Evolutionary conservation across 2,329 filamentous ascomycete genomes (phyloP), one percentile per base, ranked within the genome.

Genomic region (Tolypocladium tundrense): DNA sequence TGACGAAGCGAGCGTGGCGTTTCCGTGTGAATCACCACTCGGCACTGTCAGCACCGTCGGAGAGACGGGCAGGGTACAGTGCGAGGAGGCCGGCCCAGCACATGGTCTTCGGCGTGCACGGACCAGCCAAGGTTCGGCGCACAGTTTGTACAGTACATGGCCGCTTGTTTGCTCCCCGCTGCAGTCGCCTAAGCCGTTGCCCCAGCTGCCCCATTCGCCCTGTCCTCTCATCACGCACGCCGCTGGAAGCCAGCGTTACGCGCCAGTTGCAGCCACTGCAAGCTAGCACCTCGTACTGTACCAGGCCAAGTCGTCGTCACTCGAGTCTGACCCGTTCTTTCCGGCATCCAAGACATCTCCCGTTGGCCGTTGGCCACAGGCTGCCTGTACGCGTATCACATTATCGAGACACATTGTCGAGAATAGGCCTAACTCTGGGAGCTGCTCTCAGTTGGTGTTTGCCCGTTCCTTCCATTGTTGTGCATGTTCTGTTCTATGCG

Each of bases 221-320:
- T 39, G 13, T 35, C 11, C 37, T 37, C 16, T 27, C 52, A 11
- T 31, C 33, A n/a, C 31, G 37, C 37, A 39, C 19, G 16, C 24
- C 33, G 56, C 39, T 43, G 53, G 52, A 41, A 39, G 14, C 51
- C 51, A 13, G 21, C 41, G 31, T 37, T 52, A 41, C 52, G 55
- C 55, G 52, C 56, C 56, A 54, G 35, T 57, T 50, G 16, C 42
- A 58, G 57, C 57, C 55, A 54, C 57, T n/a, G 53, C 43, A 21
- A 43, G 42, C 50, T 37, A 52, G 48, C 5, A 5, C 19, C 16
- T 21, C 16, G 48, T 50, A 45, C 57, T 37, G 37, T 48, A 54
- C 56, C 24, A 24, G n/a, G 39, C 33, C 40, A 54, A 57, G 56
- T 42, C 51, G 53, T 52, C 16, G 41, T 21, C 41, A 53, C 53